phyloP scores from a whole-genome alignment of 2,329 filamentous ascomycete genomes.

The Ophiosphaerella herpotricha region DNA sequence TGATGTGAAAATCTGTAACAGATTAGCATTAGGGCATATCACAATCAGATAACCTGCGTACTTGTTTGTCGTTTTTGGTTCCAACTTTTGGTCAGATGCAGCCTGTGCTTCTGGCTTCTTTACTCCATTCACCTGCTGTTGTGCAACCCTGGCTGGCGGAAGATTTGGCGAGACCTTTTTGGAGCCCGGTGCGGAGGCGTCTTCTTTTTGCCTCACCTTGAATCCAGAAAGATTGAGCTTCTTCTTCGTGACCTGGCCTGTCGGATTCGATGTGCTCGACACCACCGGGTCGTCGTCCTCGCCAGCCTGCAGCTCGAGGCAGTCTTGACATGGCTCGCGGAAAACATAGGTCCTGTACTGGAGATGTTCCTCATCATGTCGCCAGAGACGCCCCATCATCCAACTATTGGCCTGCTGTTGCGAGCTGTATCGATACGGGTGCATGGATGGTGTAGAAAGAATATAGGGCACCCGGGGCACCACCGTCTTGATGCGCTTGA shows the following conservation, averaged over 20 bases:
- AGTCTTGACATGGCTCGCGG: slow-evolving; percentile 59
- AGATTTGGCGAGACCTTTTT: slow-evolving; percentile 38
- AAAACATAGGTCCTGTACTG: slow-evolving; percentile 67
- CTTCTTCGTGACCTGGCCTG: slow-evolving; percentile 57
- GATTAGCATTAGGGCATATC: slow-evolving; percentile 17
- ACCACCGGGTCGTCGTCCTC: slow-evolving; percentile 58
- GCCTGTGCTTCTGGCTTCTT: slow-evolving; percentile 25
- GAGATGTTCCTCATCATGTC: slow-evolving; percentile 59
- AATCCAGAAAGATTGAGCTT: slow-evolving; percentile 67
- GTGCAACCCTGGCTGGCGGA: slow-evolving; percentile 25
- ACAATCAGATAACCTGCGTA: slow-evolving; percentile 7
- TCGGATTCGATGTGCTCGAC: slow-evolving; percentile 42
- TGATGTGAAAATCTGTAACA: slow-evolving; percentile 21
- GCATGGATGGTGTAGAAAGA: slow-evolving; percentile 53
- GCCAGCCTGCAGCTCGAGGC: slow-evolving; percentile 54
- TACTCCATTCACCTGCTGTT: slow-evolving; percentile 31
- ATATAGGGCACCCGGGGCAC: slow-evolving; percentile 54
- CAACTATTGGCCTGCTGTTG: slow-evolving; percentile 48
- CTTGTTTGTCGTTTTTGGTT: slow-evolving; percentile 23
- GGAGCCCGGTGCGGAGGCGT: slow-evolving; percentile 31
- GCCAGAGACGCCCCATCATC: slow-evolving; percentile 58
- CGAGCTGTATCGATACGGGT: slow-evolving; percentile 51
- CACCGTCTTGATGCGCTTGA: slow-evolving; percentile 50
- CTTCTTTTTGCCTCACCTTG: slow-evolving; percentile 58
- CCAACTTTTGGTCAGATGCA: slow-evolving; percentile 17